Percentiles rank a stretch among this genome's conserved stretches.
phyloP scores from a whole-genome alignment of 2,329 filamentous ascomycete species.

The Dothideomycetes sp. region DNA sequence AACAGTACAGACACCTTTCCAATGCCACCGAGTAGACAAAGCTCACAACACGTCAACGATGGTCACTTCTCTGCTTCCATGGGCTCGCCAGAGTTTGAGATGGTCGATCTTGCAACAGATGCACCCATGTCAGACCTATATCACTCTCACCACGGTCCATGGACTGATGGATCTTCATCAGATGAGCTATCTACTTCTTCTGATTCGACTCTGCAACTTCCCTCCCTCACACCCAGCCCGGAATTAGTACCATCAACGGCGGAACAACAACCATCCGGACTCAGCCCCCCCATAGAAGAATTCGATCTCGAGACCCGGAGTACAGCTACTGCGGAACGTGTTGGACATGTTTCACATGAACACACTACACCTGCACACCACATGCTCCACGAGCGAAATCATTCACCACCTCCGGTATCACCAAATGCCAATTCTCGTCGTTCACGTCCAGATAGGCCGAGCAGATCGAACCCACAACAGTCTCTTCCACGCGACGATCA shows the following conservation, averaged over 20 bases:
- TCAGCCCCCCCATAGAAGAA: background rate
- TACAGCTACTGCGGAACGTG: no score
- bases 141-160: conserved; percentile 9
- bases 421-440: no score
- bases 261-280: background rate
- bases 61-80: background rate
- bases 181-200: conserved; percentile 12
- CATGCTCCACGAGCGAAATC: background rate
- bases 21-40: no score
- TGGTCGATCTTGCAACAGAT: background rate
- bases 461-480: background rate
- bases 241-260: background rate
- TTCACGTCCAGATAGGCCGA: no score
- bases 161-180: conserved; percentile 28
- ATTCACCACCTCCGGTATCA: background rate
- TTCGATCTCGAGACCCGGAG: no score
- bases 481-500: conserved; percentile 44
- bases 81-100: background rate
- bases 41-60: no score
- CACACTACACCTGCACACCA: no score
- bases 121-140: background rate
- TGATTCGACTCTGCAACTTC: conserved; percentile 16
- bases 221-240: conserved; percentile 14
- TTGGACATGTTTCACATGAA: no score
- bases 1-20: no score